These are phyloP conservation scores for Colletotrichum brevisporum DNA, from an alignment of 2,329 filamentous ascomycete species.

Conservation along the genomic window DNA sequence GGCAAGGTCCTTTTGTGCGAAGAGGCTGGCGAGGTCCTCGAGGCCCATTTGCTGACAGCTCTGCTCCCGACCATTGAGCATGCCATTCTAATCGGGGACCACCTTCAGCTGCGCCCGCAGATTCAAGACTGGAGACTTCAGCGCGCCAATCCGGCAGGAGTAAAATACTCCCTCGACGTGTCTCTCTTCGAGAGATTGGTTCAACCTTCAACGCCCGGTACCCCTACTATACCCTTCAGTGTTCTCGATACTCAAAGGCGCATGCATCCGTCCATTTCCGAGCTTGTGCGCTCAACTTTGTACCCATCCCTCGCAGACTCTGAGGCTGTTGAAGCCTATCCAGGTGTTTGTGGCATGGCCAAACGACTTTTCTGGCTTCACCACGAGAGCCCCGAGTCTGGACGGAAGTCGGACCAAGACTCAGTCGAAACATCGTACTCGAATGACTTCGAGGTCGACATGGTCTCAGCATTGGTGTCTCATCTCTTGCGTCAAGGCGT, in stretches of 20 bases:
- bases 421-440: conserved; percentile 60
- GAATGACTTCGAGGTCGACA: conserved; percentile 74
- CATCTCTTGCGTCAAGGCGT: conserved; percentile 76
- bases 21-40: conserved; percentile 78
- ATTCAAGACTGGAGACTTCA: conserved; percentile 69
- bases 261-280: conserved; percentile 75
- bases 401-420: conserved; percentile 44
- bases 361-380: conserved; percentile 73
- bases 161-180: conserved; percentile 68
- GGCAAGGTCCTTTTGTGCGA: conserved; percentile 75
- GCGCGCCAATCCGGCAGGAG: conserved; percentile 62
- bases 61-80: conserved; percentile 73
- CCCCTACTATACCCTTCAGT: conserved; percentile 47
- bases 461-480: conserved; percentile 73
- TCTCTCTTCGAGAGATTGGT: conserved; percentile 74
- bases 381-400: conserved; percentile 54
- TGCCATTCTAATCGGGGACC: conserved; percentile 74
- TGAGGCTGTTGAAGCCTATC: conserved; percentile 52
- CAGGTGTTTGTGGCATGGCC: conserved; percentile 67
- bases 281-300: conserved; percentile 68
- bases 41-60: conserved; percentile 72
- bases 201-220: conserved; percentile 44
- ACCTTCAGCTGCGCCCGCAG: conserved; percentile 72
- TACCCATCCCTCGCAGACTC: conserved; percentile 71
- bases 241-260: conserved; percentile 71